Evolutionary conservation across 352 stramenopile species (phyloP), one percentile per base, ranked within the genome.

Genomic region (Globisporangium sylvaticum): DNA sequence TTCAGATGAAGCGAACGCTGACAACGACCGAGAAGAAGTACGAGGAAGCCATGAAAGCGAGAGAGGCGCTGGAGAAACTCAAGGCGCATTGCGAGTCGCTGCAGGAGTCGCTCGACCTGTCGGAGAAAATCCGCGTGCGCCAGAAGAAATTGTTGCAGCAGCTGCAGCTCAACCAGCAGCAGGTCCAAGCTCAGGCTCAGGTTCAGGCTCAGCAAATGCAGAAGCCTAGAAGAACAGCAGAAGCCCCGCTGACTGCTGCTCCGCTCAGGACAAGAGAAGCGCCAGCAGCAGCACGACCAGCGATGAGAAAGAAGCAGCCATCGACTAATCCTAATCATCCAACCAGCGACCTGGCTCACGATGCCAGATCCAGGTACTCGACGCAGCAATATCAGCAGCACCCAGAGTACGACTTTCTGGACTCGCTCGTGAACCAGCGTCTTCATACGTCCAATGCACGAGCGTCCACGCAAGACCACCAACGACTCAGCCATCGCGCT

Each of bases 101-200:
- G 27, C 84, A 94, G 55, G 75, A 95, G 48, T 93, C 85, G 8
- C 70, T 95, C 7, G 81, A 94, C 18, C 70, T 95, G 39, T 94
- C 86, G 0, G 86, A 95, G 62, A 89, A 80, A 39, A 94, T 94
- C 66, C 76, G 88, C 44, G 60, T 84, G 8, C 69, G 83, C 0
- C 86, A 95, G 62, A 95, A 95, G 73, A 90, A 87, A 58, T 59
- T 94, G 20, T 62, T 95, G 4, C 80, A 90, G 25, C 80, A 94
- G 54, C 69, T 91, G 1, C 84, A 91, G 65, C 53, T 79, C 18
- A 74, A 80, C 39, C 60, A 71, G 34, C 50, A 66, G 34, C 24
- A 77, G 42, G 46, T 56, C 27, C 53, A 58, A 22, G 18, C 18
- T 34, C 53, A 58, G n/a, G 18, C 18, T 34, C 25, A 62, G 12